These are phyloP conservation scores for Cutaneotrichosporon sp. DNA, from an alignment of 1,284 basidiomycete genomes.

Conservation along the genomic window DNA sequence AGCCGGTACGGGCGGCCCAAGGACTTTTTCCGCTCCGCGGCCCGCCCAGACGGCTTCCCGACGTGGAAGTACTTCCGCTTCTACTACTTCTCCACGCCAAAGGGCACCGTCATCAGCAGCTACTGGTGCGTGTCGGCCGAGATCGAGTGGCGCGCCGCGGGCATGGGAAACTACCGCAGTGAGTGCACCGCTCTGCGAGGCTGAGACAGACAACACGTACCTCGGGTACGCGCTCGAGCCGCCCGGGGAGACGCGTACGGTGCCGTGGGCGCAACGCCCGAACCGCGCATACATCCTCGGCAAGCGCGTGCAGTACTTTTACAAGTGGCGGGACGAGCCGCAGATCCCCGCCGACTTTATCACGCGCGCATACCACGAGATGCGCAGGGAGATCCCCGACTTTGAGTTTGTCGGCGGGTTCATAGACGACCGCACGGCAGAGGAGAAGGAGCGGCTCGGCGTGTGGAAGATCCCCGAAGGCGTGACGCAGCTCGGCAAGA, in stretches of 20 bases:
- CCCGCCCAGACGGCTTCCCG: conserved; percentile 27
- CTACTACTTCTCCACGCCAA: conserved; percentile 27
- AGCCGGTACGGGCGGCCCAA: conserved; percentile 5
- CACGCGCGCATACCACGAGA: conserved; percentile 23
- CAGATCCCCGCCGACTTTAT: conserved; percentile 15
- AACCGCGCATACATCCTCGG: conserved; percentile 29
- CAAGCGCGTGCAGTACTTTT: conserved; percentile 29
- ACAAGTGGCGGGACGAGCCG: conserved; percentile 13
- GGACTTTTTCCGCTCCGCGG: conserved; percentile 16
- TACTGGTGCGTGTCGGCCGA: conserved; percentile 22
- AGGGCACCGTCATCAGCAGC: conserved; percentile 23
- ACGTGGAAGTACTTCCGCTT: conserved; percentile 36
- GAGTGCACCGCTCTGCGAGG: no score
- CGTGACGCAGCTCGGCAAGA: conserved; percentile 23
- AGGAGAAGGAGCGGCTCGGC: conserved; percentile 7
- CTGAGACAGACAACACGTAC: conserved; percentile 2
- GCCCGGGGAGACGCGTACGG: neutral
- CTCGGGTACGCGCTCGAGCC: conserved; percentile 21
- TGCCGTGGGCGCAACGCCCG: conserved; percentile 20
- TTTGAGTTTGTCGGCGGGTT: conserved; percentile 31
- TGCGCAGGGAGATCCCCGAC: conserved; percentile 26
- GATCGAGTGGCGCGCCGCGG: conserved; percentile 5
- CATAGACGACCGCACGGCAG: conserved; percentile 14
- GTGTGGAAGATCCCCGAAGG: conserved; percentile 18
- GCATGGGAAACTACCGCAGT: conserved; percentile 1